phyloP scores from a whole-genome alignment of 768 basidiomycete genomes.

The Bullera alba region DNA sequence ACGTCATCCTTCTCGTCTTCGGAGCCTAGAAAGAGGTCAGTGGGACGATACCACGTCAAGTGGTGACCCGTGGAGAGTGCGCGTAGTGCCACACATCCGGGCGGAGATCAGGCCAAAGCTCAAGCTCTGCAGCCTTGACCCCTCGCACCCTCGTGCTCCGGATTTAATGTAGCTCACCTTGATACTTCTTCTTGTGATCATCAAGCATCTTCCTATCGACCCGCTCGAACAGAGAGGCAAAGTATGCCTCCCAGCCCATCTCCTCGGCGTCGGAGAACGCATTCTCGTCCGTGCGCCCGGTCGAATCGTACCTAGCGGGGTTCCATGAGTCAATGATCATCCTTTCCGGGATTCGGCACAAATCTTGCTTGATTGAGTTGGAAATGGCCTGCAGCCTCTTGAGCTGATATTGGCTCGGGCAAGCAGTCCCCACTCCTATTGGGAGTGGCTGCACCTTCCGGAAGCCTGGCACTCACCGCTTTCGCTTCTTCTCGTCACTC shows the following conservation, averaged over 20 bases:
- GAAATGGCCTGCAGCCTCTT: neutral
- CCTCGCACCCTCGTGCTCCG: too few relatives aligned
- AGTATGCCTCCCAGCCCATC: constrained; percentile 93
- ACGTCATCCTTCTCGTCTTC: constrained; percentile 76
- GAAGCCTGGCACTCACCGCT: constrained; percentile 26
- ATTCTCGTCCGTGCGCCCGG: constrained; percentile 76
- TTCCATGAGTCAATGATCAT: neutral
- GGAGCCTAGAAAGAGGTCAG: constrained; percentile 56
- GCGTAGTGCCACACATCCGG: too few relatives aligned
- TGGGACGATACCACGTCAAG: neutral
- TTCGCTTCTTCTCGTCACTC: constrained; percentile 65
- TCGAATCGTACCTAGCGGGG: constrained; percentile 63
- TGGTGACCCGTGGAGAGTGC: neutral
- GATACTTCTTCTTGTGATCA: constrained; percentile 89
- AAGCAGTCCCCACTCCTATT: neutral
- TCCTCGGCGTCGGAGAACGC: constrained; percentile 60
- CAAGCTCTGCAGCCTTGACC: too few relatives aligned
- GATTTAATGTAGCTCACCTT: constrained; percentile 54
- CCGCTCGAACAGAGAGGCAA: constrained; percentile 77
- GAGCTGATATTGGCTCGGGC: neutral
- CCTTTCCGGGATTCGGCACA: neutral
- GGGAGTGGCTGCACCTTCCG: too few relatives aligned
- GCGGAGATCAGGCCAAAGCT: too few relatives aligned
- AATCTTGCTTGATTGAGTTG: too few relatives aligned
- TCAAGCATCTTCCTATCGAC: constrained; percentile 81